phyloP scores from a whole-genome alignment of 768 basidiomycete species.

The Lyophyllum shimeji region DNA sequence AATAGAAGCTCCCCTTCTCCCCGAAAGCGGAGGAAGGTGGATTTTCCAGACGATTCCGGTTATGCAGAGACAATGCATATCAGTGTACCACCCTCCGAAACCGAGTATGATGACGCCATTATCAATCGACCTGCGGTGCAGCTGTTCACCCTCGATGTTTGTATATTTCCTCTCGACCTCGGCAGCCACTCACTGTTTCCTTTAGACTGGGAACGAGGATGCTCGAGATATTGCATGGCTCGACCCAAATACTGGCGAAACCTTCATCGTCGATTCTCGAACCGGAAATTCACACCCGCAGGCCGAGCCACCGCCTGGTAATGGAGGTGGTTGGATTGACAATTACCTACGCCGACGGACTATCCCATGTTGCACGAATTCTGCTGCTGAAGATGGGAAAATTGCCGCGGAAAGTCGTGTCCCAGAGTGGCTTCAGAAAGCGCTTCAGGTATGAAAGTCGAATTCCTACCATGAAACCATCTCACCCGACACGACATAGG shows the following conservation, averaged over 20 bases:
- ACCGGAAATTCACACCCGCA: conserved; percentile 66
- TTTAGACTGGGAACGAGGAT: conserved; percentile 19
- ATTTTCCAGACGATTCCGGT: conserved; percentile 33
- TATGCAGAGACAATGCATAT: conserved; percentile 27
- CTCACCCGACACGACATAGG: conserved; percentile 30
- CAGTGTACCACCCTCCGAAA: background rate
- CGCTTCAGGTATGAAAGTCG: conserved; percentile 47
- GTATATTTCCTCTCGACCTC: background rate
- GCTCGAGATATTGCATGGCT: conserved; percentile 50
- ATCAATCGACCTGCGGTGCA: background rate
- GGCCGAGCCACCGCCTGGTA: conserved; percentile 14
- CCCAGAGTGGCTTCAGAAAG: conserved; percentile 66
- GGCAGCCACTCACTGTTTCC: background rate
- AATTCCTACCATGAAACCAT: background rate
- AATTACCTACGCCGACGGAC: conserved; percentile 23
- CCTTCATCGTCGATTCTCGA: conserved; percentile 60
- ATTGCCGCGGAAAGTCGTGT: conserved; percentile 14
- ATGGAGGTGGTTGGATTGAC: conserved; percentile 4
- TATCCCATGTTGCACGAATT: conserved; percentile 23
- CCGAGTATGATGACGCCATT: background rate
- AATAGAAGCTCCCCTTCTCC: conserved; percentile 29
- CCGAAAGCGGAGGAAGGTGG: conserved; percentile 52
- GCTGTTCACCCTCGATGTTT: conserved; percentile 4
- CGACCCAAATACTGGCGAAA: conserved; percentile 61
- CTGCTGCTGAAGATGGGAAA: conserved; percentile 8